These are phyloP conservation scores for Neoboletus brunneissimus DNA, from an alignment of 768 basidiomycete species.

Conservation along the genomic window DNA sequence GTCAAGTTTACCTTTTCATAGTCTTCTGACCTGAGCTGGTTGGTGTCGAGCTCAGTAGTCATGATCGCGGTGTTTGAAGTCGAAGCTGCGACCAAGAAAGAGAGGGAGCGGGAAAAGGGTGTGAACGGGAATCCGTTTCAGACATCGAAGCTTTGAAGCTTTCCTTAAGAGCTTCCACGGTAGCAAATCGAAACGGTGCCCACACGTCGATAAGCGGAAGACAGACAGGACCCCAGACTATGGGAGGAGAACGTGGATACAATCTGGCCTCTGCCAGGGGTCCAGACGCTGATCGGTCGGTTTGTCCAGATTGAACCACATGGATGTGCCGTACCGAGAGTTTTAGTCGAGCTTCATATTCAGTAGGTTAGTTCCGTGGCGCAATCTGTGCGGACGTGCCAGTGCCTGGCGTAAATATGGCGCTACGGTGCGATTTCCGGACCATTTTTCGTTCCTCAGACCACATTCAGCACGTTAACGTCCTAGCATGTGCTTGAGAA, in stretches of 20 bases:
- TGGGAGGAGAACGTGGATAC: background rate
- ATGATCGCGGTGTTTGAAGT: constrained; percentile 5
- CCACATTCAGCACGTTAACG: background rate
- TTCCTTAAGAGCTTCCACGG: background rate
- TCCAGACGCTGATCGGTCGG: background rate
- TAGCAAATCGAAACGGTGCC: background rate
- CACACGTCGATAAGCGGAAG: background rate
- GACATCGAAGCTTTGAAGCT: background rate
- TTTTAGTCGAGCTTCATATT: background rate
- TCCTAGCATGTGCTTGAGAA: background rate
- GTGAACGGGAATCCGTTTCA: background rate
- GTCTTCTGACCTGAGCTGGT: constrained; percentile 3
- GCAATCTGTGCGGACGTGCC: background rate
- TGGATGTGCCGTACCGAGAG: background rate
- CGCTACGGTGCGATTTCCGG: background rate
- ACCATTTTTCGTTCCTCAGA: background rate
- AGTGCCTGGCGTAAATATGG: background rate
- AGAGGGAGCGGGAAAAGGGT: background rate
- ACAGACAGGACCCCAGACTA: background rate
- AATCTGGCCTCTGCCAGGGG: background rate
- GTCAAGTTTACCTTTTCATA: constrained; percentile 15
- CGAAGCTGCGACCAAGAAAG: background rate
- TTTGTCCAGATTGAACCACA: background rate
- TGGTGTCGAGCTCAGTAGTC: constrained; percentile 2
- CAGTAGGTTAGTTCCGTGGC: background rate